Base-by-base conservation (phyloP, 2,329 filamentous ascomycete genomes). In the Stemphylium lycopersici region DNA sequence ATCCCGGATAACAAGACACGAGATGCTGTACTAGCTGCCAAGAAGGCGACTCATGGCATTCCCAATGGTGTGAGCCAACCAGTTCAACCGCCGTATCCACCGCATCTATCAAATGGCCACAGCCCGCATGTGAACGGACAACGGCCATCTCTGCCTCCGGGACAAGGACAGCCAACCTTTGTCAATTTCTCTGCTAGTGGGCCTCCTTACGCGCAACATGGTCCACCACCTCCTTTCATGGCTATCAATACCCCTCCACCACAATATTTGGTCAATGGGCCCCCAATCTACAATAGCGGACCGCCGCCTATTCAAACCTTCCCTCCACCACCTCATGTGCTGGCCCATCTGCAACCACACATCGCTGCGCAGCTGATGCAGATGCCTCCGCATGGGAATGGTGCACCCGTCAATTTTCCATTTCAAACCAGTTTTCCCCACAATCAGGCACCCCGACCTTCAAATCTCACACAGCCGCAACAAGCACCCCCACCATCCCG, bases 191-290 rank as follows among this genome's bases (percentile, higher is more conserved):
- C 81, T 53, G 73, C 79, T 45, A 79, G 79, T 15, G 76, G 78
- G 47, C 62, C 65, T 26, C 84, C 91, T 39, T 88, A 89, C 4
- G 87, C 91, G 68, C 79, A 92, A 55, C 91, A 92, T 70, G 86
- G 38, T 44, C 52, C 46, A 8, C 44, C 48, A 40, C 44, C 48
- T 40, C 44, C 46, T n/a, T 48, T 51, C 39, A 50, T 47, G 26
- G 44, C 38, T 46, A 36, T 44, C 11, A 55, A 55, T 32, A 44
- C 29, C 20, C 47, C 47, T 36, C 46, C 46, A 33, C 50, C 38
- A 10, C 56, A 47, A 13, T 55, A 58, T 51, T 26, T 55, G 16
- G 37, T 52, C 32, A 40, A 50, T 32, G 37, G 37, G 6, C 45
- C 53, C 20, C 44, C 51, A n/a, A 32, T 58, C 1, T 47, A 49